Evolutionary conservation across 192 early-diverging fungal species (phyloP).

Genomic region (Umbelopsis sp.): DNA sequence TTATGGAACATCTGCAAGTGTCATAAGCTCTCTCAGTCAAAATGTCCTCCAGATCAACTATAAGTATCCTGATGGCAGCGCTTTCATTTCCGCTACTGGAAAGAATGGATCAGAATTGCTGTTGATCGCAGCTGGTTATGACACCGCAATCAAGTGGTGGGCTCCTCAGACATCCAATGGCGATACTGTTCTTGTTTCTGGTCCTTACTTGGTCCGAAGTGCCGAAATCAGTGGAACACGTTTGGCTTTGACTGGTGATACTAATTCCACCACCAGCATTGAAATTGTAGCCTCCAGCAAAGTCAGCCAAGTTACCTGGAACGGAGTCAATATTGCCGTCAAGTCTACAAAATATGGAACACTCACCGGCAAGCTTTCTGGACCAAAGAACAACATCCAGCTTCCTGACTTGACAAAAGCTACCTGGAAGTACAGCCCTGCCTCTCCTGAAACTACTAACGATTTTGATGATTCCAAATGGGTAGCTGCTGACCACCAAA

Average conservation of each 20-base stretch:
- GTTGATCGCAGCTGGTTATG: constrained; percentile 4
- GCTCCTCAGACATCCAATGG: not conserved
- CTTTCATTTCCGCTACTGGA: not conserved
- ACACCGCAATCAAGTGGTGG: constrained; percentile 9
- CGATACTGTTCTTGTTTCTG: not conserved
- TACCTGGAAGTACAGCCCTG: constrained; percentile 18
- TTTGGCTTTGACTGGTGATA: constrained; percentile 5
- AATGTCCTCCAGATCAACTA: constrained; percentile 17
- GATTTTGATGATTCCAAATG: constrained; percentile 17
- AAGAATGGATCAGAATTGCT: not conserved
- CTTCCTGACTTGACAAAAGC: constrained; percentile 6
- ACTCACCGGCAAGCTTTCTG: not conserved
- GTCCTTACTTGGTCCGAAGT: constrained; percentile 19
- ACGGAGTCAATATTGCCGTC: not conserved
- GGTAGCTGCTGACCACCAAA: not conserved
- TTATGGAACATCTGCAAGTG: not conserved
- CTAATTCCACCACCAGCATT: not conserved
- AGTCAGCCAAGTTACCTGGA: not conserved
- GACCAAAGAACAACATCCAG: not conserved
- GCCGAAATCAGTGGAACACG: not conserved
- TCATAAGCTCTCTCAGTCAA: not conserved
- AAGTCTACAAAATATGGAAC: constrained; percentile 14
- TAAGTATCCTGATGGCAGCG: not conserved
- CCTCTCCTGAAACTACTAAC: constrained; percentile 15
- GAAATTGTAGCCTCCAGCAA: not conserved